Base-by-base conservation (phyloP, 495 filamentous ascomycete species). In the Trichoderma reesei region DNA sequence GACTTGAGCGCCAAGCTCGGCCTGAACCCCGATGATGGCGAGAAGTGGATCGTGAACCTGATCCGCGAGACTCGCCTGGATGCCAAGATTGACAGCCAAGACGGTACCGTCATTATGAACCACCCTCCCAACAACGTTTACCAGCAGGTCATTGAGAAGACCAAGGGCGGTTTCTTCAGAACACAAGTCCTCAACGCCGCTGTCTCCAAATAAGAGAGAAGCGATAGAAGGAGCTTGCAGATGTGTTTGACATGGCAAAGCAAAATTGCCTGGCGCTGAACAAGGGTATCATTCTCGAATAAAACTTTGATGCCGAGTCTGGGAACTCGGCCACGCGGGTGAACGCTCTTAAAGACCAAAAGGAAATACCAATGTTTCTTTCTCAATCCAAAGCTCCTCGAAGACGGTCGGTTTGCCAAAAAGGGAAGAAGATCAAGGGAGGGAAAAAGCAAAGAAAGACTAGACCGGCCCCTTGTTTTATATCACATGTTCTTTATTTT, bases 41-140 rank as follows among this genome's bases (percentile, higher is more conserved):
- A 98, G 86, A 98, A 97, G 82, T 98, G 95, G 95, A 98, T 98
- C 68, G 94, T 98, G 65, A 98, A 98, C 79, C 84, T 98, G 54
- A 98, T 98, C 78, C 86, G 94, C 65, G 94, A 98, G 74, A 98
- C 94, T 3, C 83, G 94, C 61, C 90, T 98, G 46, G 94, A 98
- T 70, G 94, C 95, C 66, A 98, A 98, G 85, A 95, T 98, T 68
- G 94, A 98, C 75, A 98, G 96, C 78, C 89, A 98, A 80, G 91
- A 92, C 78, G 94, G 94, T 68, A 98, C 94, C 46, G 94, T 98
- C 36, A 86, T 98, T 65, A 98, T 98, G 94, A 98, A 98, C 80
- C 94, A 98, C 79, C 94, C 94, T 54, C 92, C 94, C 20, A 91
- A 92, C 79, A 95, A 90, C 36, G 93, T 98, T 63, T 98, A 98